phyloP scores from a whole-genome alignment of 2,329 filamentous ascomycete species.

The Pseudopithomyces maydicus region DNA sequence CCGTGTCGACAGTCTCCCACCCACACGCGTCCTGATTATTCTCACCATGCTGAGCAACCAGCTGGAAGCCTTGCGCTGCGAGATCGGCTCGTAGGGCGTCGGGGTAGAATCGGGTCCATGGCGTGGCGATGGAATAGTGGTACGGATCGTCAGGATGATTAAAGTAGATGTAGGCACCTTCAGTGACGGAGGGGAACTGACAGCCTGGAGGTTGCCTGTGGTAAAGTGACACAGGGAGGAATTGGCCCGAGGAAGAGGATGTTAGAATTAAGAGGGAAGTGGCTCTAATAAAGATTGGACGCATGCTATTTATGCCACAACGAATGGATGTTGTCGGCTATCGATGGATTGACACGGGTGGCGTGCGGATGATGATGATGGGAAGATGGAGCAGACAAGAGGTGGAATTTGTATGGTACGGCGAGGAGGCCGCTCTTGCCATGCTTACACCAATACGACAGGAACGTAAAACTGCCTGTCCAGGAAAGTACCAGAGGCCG shows the following conservation, averaged over 20 bases:
- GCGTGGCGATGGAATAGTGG: conserved; percentile 11
- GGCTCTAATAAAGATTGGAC: not conserved
- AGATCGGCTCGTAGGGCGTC: conserved; percentile 5
- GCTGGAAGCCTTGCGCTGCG: conserved; percentile 4
- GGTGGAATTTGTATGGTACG: not conserved
- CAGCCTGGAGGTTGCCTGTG: conserved; percentile 4
- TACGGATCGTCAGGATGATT: not conserved
- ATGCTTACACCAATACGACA: not conserved
- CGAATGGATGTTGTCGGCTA: conserved; percentile 2
- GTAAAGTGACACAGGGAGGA: not conserved
- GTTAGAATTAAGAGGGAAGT: not conserved
- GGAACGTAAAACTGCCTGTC: not conserved
- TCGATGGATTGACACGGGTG: not conserved
- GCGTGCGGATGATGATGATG: not conserved
- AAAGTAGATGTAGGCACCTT: conserved; percentile 14
- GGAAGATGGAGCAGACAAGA: not conserved
- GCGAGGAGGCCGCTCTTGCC: not conserved
- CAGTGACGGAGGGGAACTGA: conserved; percentile 3
- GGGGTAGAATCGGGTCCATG: conserved; percentile 11
- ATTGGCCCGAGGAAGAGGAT: not conserved
- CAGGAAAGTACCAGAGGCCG: not conserved
- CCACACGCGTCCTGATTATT: conserved; percentile 3
- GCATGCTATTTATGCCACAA: conserved; percentile 4
- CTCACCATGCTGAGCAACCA: not conserved
- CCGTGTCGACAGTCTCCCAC: conserved; percentile 1